Evolutionary conservation across 805 yeast species (phyloP).

Genomic region (Barnettozyma pratensis): DNA sequence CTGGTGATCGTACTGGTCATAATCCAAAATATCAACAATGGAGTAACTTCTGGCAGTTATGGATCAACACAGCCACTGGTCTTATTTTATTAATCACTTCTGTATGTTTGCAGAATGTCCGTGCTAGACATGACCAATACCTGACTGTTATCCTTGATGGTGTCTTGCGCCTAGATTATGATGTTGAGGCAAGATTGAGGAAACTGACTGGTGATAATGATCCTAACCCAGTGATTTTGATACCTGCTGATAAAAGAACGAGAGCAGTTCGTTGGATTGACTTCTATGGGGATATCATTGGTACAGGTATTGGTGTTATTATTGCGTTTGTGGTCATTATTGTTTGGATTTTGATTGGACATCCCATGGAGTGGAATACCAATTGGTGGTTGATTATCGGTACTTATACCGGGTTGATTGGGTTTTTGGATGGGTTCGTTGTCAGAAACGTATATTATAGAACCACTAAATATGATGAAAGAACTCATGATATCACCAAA

Average conservation of each 20-base stretch:
- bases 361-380: conserved; percentile 9
- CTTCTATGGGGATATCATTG: conserved; percentile 8
- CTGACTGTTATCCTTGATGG: conserved; percentile 1
- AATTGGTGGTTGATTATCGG: conserved; percentile 10
- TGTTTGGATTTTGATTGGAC: conserved; percentile 3
- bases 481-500: background rate
- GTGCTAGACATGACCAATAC: conserved; percentile 8
- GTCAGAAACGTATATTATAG: conserved; percentile 10
- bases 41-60: conserved; percentile 9
- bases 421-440: conserved; percentile 9
- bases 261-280: conserved; percentile 1
- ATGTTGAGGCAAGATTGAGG: conserved; percentile 4
- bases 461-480: conserved; percentile 3
- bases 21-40: conserved; percentile 8
- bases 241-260: conserved; percentile 1
- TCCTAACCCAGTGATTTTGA: conserved; percentile 2
- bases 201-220: background rate
- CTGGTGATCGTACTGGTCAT: conserved; percentile 7
- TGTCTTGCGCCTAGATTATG: conserved; percentile 2
- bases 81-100: conserved; percentile 5
- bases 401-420: conserved; percentile 8
- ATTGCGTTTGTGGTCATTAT: conserved; percentile 2
- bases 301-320: conserved; percentile 8
- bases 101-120: conserved; percentile 7
- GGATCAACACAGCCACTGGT: conserved; percentile 6